Evolutionary conservation across 208 protist species (phyloP).

Genomic region (Wallacemonas sp.): DNA sequence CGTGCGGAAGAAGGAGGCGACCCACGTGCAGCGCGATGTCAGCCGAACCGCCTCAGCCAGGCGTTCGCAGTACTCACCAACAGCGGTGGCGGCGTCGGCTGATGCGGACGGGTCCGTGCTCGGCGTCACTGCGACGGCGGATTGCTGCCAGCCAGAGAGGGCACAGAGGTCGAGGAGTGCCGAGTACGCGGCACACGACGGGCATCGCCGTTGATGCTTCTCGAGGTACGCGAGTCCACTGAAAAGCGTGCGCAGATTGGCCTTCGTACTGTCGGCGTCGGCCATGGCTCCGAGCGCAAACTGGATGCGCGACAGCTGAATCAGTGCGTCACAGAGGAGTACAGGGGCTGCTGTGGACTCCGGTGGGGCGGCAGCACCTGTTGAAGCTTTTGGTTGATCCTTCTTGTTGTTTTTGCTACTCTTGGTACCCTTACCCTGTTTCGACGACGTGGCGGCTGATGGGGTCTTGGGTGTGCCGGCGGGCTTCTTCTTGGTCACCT

Average conservation of each 20-base stretch:
- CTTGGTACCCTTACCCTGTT: background rate
- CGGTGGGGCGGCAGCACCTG: too few relatives aligned
- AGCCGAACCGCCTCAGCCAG: background rate
- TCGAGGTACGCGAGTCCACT: background rate
- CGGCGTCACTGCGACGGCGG: too few relatives aligned
- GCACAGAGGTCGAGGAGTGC: slow-evolving; percentile 1
- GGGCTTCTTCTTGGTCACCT: background rate
- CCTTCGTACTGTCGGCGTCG: too few relatives aligned
- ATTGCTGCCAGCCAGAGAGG: background rate
- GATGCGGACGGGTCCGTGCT: too few relatives aligned
- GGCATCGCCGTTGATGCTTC: background rate
- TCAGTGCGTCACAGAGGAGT: background rate
- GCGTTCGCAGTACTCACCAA: too few relatives aligned
- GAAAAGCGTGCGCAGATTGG: background rate
- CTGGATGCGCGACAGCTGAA: background rate
- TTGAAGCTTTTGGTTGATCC: too few relatives aligned
- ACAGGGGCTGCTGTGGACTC: background rate
- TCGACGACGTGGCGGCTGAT: background rate
- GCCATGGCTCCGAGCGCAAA: background rate
- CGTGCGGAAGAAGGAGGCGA: background rate
- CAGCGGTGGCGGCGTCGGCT: background rate
- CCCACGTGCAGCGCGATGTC: slow-evolving; percentile 2
- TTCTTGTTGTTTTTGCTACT: too few relatives aligned
- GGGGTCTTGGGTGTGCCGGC: background rate
- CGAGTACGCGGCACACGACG: background rate